These are phyloP conservation scores for Plasmodium knowlesi DNA, from an alignment of 169 alveolate genomes.

Conservation along the genomic window DNA sequence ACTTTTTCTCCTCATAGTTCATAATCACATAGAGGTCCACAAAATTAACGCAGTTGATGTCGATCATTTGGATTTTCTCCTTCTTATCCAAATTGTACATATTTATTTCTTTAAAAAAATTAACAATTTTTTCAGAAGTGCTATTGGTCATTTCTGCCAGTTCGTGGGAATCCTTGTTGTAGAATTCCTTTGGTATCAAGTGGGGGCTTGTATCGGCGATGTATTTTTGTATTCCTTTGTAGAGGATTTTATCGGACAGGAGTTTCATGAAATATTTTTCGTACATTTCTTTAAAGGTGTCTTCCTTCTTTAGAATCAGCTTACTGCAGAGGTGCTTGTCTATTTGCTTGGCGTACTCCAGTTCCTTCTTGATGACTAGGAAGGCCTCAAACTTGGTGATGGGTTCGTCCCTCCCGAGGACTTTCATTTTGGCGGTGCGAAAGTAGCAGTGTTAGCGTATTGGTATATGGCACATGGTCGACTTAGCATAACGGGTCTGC, in stretches of 20 bases:
- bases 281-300: slow-evolving; percentile 29
- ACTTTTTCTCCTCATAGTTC: slow-evolving; percentile 72
- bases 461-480: not conserved
- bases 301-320: slow-evolving; percentile 8
- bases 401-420: slow-evolving; percentile 55
- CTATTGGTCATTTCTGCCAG: not conserved
- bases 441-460: not conserved
- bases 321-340: slow-evolving; percentile 59
- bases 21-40: slow-evolving; percentile 70
- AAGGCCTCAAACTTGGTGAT: slow-evolving; percentile 71
- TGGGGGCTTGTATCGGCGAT: slow-evolving; percentile 58
- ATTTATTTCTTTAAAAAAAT: slow-evolving; percentile 50
- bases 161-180: slow-evolving; percentile 14
- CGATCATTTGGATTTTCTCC: slow-evolving; percentile 70
- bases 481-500: not conserved
- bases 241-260: slow-evolving; percentile 51
- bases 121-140: slow-evolving; percentile 29
- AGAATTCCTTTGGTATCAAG: slow-evolving; percentile 31
- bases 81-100: slow-evolving; percentile 49
- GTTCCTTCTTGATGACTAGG: slow-evolving; percentile 63
- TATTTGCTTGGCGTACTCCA: slow-evolving; percentile 43
- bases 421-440: slow-evolving; percentile 30
- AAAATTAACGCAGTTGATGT: slow-evolving; percentile 47
- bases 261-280: slow-evolving; percentile 63
- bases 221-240: slow-evolving; percentile 51